Percentiles rank a stretch among this genome's conserved stretches.
Conservation (phyloP, 495 filamentous ascomycete species). For the Podospora conica region DNA sequence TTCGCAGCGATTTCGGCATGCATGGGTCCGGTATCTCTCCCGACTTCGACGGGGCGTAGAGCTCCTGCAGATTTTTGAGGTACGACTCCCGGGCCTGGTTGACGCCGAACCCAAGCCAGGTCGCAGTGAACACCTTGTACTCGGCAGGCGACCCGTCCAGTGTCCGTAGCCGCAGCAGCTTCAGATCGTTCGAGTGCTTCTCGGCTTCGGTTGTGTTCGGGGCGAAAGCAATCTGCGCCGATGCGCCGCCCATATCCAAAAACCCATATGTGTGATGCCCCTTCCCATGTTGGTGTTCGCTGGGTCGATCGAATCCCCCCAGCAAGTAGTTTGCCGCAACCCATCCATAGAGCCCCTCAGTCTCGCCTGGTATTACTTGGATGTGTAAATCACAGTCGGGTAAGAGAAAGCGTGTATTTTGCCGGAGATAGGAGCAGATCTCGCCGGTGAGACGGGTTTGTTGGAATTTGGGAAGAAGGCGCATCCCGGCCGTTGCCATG, state of each 20-base stretch:
- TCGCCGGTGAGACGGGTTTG: constrained; percentile 64
- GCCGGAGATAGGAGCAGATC: constrained; percentile 76
- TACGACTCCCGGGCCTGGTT: constrained; percentile 84
- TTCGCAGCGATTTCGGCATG: constrained; percentile 69
- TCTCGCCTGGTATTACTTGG: constrained; percentile 94
- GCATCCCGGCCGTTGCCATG: constrained; percentile 95
- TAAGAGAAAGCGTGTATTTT: constrained; percentile 74
- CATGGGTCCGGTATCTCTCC: constrained; percentile 86
- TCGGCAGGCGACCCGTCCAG: constrained; percentile 70
- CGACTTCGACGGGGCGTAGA: constrained; percentile 44
- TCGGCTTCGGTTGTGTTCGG: constrained; percentile 86
- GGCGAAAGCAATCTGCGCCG: constrained; percentile 94
- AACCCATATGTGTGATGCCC: constrained; percentile 96
- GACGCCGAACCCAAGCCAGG: constrained; percentile 94
- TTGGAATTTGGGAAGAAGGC: constrained; percentile 70
- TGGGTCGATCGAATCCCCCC: constrained; percentile 82
- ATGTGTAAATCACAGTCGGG: constrained; percentile 89
- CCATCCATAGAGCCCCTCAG: constrained; percentile 98
- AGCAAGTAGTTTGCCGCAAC: constrained; percentile 96
- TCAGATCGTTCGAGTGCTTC: constrained; percentile 88
- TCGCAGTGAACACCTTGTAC: constrained; percentile 86
- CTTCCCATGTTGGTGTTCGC: constrained; percentile 66
- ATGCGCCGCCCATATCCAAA: constrained; percentile 96
- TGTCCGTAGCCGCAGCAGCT: constrained; percentile 73
- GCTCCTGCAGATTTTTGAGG: constrained; percentile 60